These are phyloP conservation scores for Arabis alpina DNA, from an alignment of 345 rosid genomes.

Conservation along the genomic window DNA sequence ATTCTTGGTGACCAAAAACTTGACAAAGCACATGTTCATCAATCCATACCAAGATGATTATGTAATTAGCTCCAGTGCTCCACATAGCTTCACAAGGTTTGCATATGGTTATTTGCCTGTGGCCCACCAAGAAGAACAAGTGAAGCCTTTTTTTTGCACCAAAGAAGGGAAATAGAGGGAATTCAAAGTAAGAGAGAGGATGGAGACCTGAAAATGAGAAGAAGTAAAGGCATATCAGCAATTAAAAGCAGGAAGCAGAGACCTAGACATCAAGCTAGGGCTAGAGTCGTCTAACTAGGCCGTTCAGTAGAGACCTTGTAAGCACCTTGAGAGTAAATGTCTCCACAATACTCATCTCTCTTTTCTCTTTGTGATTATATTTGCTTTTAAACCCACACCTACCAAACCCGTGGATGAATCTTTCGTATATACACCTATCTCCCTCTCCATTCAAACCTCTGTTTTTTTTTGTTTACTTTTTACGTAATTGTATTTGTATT, in stretches of 20 bases:
- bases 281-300: constrained; percentile 39
- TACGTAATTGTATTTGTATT: background rate
- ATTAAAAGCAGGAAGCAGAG: constrained; percentile 37
- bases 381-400: constrained; percentile 36
- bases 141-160: constrained; percentile 23
- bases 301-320: constrained; percentile 29
- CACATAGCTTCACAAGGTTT: constrained; percentile 23
- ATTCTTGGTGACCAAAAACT: constrained; percentile 60
- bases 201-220: constrained; percentile 26
- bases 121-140: constrained; percentile 16
- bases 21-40: constrained; percentile 25
- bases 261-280: constrained; percentile 33
- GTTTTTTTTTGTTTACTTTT: background rate
- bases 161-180: constrained; percentile 28
- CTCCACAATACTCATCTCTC: constrained; percentile 17
- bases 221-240: constrained; percentile 27
- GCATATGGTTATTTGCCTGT: constrained; percentile 26
- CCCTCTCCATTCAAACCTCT: constrained; percentile 22
- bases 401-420: constrained; percentile 32
- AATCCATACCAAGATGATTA: constrained; percentile 14
- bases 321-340: constrained; percentile 37
- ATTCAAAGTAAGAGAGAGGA: constrained; percentile 23
- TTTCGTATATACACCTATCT: constrained; percentile 24
- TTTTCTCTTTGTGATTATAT: constrained; percentile 20
- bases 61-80: background rate